A percentile compares a stretch with the other conserved stretches of the same genome.
Evolutionary conservation across 257 asterid species (phyloP).

Genomic region (Rauvolfia tetraphylla): DNA sequence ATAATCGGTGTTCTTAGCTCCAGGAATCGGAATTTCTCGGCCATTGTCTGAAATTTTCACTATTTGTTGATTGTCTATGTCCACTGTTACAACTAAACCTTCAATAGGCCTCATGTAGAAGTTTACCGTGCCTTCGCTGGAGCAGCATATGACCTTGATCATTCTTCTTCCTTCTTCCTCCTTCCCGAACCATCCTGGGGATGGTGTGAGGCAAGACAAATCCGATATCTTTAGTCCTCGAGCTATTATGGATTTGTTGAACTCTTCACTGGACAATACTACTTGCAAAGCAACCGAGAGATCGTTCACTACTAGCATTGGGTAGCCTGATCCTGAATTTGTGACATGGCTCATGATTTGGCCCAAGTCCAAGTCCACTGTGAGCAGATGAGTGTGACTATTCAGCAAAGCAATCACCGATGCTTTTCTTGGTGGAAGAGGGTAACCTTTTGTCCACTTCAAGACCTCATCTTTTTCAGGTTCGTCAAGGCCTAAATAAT

Average conservation of each 20-base stretch:
- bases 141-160: constrained; percentile 55
- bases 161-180: constrained; percentile 62
- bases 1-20: constrained; percentile 54
- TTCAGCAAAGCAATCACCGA: constrained; percentile 48
- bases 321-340: constrained; percentile 50
- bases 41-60: constrained; percentile 50
- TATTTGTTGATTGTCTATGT: constrained; percentile 45
- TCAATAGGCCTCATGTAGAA: constrained; percentile 87
- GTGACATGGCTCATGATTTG: constrained; percentile 41
- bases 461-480: constrained; percentile 56
- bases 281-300: constrained; percentile 37
- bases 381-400: constrained; percentile 48
- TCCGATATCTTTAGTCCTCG: constrained; percentile 49
- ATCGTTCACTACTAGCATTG: constrained; percentile 48
- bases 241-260: constrained; percentile 49
- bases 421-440: constrained; percentile 52
- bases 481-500: constrained; percentile 57
- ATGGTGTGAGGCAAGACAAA: constrained; percentile 59
- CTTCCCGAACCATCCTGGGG: constrained; percentile 69
- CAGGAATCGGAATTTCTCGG: constrained; percentile 63
- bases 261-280: constrained; percentile 36
- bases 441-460: constrained; percentile 45
- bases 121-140: constrained; percentile 51
- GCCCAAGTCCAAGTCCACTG: constrained; percentile 55
- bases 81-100: constrained; percentile 52